Evolutionary conservation across 2,329 filamentous ascomycete species (phyloP), one percentile per base, ranked within the genome.

Genomic region (Cryoendolithus antarcticus): DNA sequence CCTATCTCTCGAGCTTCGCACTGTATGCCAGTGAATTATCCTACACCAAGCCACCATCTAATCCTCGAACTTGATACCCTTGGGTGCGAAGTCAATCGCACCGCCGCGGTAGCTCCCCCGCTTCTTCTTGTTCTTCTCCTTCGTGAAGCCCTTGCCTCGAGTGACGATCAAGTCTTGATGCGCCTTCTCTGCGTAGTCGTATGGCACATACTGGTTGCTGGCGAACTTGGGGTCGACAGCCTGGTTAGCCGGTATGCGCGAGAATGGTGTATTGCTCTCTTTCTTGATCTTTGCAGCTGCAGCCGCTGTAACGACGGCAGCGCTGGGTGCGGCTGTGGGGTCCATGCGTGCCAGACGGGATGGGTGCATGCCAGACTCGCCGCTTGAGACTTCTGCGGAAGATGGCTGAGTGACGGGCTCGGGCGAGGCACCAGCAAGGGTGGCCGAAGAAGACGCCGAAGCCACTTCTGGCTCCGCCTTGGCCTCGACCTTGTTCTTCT

Each of bases 91-190:
- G 58, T 98, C 88, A 54, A 98, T 93, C 38, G 73, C 64, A 5
- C 91, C 91, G 33, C 91, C 91, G 35, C 82, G 78, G 71, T 94
- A 98, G 49, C 49, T 42, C 55, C 56, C 57, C 48, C 55, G 43
- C 58, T 68, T 67, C 56, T 66, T 64, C 60, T 98, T 98, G 67
- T 98, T 98, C 78, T 98, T 98, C 70, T 96, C 91, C 71, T 98
- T 98, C 44, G 89, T 96, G 65, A 98, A 98, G 3, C 86, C 86
- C 67, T 95, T 96, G 54, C 91, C 91, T 60, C 82, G 85, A 27
- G 89, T 96, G 30, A 94, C 75, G 35, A 86, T 84, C 46, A 98
- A 67, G 58, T 95, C 88, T 50, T 86, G 75, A 57, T 88, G 84
- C 6, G 93, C 93, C 51, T 78, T 78, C 52, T 91, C 81, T 15